These are phyloP conservation scores for Stachybotrys elegans DNA, from an alignment of 2,329 filamentous ascomycete species.

Conservation along the genomic window DNA sequence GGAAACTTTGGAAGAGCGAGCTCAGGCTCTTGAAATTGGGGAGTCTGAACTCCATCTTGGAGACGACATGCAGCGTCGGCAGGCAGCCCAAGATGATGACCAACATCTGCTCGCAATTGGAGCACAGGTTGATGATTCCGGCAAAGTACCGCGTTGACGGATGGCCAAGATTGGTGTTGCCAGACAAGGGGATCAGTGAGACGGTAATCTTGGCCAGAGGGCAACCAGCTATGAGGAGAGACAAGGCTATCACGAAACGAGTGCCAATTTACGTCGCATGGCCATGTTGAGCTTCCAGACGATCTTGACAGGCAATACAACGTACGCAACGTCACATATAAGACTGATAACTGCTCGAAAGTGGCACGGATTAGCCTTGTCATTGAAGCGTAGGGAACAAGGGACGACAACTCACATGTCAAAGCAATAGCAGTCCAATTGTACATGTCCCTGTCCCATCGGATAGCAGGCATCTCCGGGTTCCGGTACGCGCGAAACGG, in stretches of 20 bases:
- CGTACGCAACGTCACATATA: not conserved
- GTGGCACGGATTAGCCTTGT: not conserved
- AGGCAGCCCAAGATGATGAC: not conserved
- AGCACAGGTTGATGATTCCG: not conserved
- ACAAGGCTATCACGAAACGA: not conserved
- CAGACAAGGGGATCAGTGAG: not conserved
- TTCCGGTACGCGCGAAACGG: not conserved
- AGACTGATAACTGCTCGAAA: not conserved
- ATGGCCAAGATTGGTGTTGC: not conserved
- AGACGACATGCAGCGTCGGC: not conserved
- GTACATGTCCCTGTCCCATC: not conserved
- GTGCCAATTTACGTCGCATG: not conserved
- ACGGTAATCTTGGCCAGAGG: not conserved
- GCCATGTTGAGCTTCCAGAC: not conserved
- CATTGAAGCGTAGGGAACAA: not conserved
- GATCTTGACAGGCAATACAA: not conserved
- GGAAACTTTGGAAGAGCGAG: not conserved
- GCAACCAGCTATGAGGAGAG: not conserved
- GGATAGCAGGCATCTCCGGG: not conserved
- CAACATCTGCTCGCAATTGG: not conserved
- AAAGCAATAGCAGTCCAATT: not conserved
- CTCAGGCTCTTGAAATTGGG: not conserved
- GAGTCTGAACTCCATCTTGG: not conserved
- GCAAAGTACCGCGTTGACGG: not conserved
- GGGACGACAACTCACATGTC: not conserved